Conservation (phyloP, 192 early-diverging fungal species). For the Podila verticillata region DNA sequence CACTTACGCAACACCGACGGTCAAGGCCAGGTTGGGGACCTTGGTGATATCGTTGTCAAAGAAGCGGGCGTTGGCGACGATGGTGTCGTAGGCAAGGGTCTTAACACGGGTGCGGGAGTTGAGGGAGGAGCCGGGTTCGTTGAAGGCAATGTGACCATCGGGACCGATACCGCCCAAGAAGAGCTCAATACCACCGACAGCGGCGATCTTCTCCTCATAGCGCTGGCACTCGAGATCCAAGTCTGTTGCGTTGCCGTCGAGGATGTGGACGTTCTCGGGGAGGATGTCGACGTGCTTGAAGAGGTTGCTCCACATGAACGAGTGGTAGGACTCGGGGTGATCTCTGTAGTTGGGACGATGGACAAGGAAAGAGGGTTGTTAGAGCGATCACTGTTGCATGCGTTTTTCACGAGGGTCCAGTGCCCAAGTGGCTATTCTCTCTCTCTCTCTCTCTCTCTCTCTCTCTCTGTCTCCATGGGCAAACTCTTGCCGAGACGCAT, state of each 20-base stretch:
- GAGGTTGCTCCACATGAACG: constrained; percentile 92
- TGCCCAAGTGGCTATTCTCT: no score
- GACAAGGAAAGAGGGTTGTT: background rate
- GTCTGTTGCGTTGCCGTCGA: constrained; percentile 86
- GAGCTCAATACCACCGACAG: constrained; percentile 86
- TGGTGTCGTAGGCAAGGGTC: constrained; percentile 89
- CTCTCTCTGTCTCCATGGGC: no score
- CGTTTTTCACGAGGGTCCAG: no score
- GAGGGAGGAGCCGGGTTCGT: constrained; percentile 88
- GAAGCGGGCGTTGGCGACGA: constrained; percentile 87
- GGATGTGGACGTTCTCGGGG: constrained; percentile 85
- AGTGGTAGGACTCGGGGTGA: constrained; percentile 90
- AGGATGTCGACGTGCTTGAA: constrained; percentile 89
- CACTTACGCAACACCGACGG: constrained; percentile 82
- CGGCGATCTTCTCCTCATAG: constrained; percentile 83
- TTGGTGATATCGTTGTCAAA: constrained; percentile 85
- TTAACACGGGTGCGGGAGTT: constrained; percentile 85
- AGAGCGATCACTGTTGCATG: background rate
- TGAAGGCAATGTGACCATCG: constrained; percentile 93
- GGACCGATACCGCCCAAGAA: constrained; percentile 92
- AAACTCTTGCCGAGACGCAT: no score
- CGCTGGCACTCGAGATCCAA: constrained; percentile 81
- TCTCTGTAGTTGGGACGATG: constrained; percentile 54
- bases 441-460: no score
- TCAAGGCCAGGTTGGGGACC: constrained; percentile 88